These are phyloP conservation scores for Suhomyces bolitotheri DNA, from an alignment of 1,139 yeast genomes.

Conservation along the genomic window DNA sequence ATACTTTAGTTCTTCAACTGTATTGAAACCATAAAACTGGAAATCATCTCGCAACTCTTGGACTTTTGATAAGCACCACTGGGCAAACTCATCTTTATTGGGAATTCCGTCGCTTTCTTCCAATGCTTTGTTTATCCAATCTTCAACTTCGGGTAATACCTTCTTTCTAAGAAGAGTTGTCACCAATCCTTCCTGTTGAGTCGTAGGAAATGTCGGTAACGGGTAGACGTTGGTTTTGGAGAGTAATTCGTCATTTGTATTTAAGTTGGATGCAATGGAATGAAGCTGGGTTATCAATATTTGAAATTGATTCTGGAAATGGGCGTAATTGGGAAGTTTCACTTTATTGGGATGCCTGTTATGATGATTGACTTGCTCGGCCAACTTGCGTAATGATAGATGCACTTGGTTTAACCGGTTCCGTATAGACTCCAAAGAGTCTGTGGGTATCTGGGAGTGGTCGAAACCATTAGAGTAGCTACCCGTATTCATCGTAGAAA, in stretches of 20 bases:
- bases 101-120: slow-evolving; percentile 25
- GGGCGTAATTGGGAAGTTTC: slow-evolving; percentile 43
- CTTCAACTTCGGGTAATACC: slow-evolving; percentile 84
- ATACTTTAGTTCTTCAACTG: slow-evolving; percentile 47
- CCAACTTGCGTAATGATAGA: slow-evolving; percentile 42
- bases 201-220: slow-evolving; percentile 76
- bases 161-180: slow-evolving; percentile 85
- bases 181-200: slow-evolving; percentile 76
- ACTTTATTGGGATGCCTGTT: slow-evolving; percentile 41
- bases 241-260: slow-evolving; percentile 59
- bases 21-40: slow-evolving; percentile 61
- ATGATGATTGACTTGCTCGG: slow-evolving; percentile 45
- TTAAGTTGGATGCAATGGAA: slow-evolving; percentile 68
- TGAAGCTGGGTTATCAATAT: slow-evolving; percentile 79
- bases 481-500: slow-evolving; percentile 5
- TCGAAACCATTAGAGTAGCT: slow-evolving; percentile 16
- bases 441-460: slow-evolving; percentile 35
- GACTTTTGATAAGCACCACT: slow-evolving; percentile 60
- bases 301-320: slow-evolving; percentile 74
- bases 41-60: slow-evolving; percentile 56
- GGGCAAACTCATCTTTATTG: slow-evolving; percentile 56
- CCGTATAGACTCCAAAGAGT: slow-evolving; percentile 44
- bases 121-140: slow-evolving; percentile 71
- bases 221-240: slow-evolving; percentile 78
- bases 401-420: slow-evolving; percentile 48